Base-by-base conservation (phyloP, 2,329 filamentous ascomycete genomes). In the Xylariaceae sp. region DNA sequence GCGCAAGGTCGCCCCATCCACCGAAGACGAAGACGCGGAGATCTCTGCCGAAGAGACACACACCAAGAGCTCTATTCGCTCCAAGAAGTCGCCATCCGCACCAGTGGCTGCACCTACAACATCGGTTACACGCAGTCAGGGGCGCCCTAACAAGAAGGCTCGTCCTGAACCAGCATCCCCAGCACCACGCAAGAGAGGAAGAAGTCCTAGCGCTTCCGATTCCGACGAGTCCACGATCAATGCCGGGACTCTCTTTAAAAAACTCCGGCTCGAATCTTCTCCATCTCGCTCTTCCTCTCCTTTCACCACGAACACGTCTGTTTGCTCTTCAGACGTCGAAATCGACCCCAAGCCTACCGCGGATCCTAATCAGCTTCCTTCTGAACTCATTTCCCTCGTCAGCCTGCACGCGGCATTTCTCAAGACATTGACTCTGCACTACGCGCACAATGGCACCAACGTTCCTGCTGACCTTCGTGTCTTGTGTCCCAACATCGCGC, bases 351-450 rank as follows among this genome's bases (percentile, higher is more conserved):
- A 61, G 22, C 41, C 38, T 11, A 35, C 34, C 8, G 55, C 54
- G 6, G n/a, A 41, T 7, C 15, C 28, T 17, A 17, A 31, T 17
- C 39, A 43, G 31, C 67, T 83, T 4, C 78, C 75, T 9, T 58
- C 57, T 15, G 77, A 79, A 52, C 64, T 81, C 31, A 60, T 70
- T 43, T 78, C 85, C 37, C 67, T 89, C 13, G 64, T 86, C 38
- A 67, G 75, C 42, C 68, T 90, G 19, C 79, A 89, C 60, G 69
- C 71, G 31, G 73, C 81, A 9, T 85, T 89, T 51, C 69, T 87
- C 43, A 81, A 82, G 54, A 81, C 84, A 0, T 67, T 88, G 18
- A 75, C 78, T 0, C 65, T 89, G 9, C 83, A 89, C 54, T 75
- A 80, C 45, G 82, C 82, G 1, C 85, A 90, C 63, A 79, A 84